Conservation (phyloP, 2,329 filamentous ascomycete species). For the Fusarium scirpi region DNA sequence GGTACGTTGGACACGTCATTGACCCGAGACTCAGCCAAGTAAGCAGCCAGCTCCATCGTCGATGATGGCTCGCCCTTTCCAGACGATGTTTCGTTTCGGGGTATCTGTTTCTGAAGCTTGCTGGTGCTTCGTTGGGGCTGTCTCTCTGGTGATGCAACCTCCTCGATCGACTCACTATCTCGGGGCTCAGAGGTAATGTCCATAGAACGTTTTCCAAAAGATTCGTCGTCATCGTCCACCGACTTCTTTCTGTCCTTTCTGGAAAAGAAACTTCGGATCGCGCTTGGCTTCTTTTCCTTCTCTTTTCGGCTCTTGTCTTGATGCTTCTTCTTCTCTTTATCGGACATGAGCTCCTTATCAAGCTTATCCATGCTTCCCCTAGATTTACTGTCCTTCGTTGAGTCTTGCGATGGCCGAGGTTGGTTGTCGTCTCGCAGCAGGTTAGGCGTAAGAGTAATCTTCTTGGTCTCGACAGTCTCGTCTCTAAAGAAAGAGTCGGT, state of each 20-base stretch:
- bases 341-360: slow-evolving; percentile 66
- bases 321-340: slow-evolving; percentile 80
- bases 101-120: slow-evolving; percentile 78
- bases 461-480: slow-evolving; percentile 93
- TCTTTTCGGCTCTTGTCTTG: slow-evolving; percentile 80
- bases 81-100: slow-evolving; percentile 61
- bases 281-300: slow-evolving; percentile 73
- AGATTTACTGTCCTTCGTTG: slow-evolving; percentile 64
- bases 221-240: slow-evolving; percentile 69
- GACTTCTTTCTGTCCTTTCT: slow-evolving; percentile 71
- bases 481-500: slow-evolving; percentile 98
- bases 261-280: slow-evolving; percentile 71
- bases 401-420: slow-evolving; percentile 64
- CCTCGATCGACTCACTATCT: slow-evolving; percentile 59
- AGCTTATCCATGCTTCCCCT: slow-evolving; percentile 79
- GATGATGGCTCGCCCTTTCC: slow-evolving; percentile 54
- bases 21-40: slow-evolving; percentile 58
- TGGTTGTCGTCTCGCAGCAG: slow-evolving; percentile 83
- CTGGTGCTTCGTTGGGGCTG: slow-evolving; percentile 68
- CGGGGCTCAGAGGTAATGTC: slow-evolving; percentile 61
- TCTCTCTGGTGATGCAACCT: slow-evolving; percentile 61
- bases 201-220: slow-evolving; percentile 71
- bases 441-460: slow-evolving; percentile 96
- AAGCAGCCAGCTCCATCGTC: slow-evolving; percentile 58
- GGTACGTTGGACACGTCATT: slow-evolving; percentile 69